These are phyloP conservation scores for Fulvia fulva DNA, from an alignment of 2,329 filamentous ascomycete genomes.

Conservation along the genomic window DNA sequence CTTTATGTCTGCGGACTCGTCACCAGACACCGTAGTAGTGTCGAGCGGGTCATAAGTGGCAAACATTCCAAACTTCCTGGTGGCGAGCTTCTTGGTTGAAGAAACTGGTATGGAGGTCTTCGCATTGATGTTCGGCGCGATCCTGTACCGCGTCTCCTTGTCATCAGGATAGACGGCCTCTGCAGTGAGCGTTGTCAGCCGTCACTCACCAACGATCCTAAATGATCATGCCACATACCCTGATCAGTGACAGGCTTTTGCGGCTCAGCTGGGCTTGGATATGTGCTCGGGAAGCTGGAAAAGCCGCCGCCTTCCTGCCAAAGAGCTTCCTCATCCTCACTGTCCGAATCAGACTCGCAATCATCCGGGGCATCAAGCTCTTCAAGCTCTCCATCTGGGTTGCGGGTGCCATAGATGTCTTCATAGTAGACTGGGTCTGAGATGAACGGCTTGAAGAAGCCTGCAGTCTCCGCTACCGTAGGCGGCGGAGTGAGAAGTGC, in stretches of 20 bases:
- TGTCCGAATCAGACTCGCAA: slow-evolving; percentile 25
- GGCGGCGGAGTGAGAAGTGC: slow-evolving; percentile 2
- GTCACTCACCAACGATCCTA: neutral
- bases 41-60: slow-evolving; percentile 3
- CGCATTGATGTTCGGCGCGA: slow-evolving; percentile 13
- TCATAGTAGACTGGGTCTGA: slow-evolving; percentile 19
- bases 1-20: neutral
- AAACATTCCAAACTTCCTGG: slow-evolving; percentile 17
- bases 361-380: slow-evolving; percentile 14
- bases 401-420: slow-evolving; percentile 19
- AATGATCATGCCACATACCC: neutral
- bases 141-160: slow-evolving; percentile 3
- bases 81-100: slow-evolving; percentile 10
- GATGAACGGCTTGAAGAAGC: slow-evolving; percentile 3
- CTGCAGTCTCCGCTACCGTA: neutral
- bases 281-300: no score
- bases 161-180: neutral
- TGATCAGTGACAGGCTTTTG: no score
- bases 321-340: slow-evolving; percentile 11
- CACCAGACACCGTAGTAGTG: neutral
- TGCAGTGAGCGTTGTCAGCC: neutral
- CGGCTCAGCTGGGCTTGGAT: no score
- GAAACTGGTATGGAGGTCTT: slow-evolving; percentile 10
- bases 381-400: slow-evolving; percentile 20
- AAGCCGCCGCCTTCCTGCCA: neutral